These are phyloP conservation scores for Paecilomyces sp. DNA, from an alignment of 2,329 filamentous ascomycete genomes.

Conservation along the genomic window DNA sequence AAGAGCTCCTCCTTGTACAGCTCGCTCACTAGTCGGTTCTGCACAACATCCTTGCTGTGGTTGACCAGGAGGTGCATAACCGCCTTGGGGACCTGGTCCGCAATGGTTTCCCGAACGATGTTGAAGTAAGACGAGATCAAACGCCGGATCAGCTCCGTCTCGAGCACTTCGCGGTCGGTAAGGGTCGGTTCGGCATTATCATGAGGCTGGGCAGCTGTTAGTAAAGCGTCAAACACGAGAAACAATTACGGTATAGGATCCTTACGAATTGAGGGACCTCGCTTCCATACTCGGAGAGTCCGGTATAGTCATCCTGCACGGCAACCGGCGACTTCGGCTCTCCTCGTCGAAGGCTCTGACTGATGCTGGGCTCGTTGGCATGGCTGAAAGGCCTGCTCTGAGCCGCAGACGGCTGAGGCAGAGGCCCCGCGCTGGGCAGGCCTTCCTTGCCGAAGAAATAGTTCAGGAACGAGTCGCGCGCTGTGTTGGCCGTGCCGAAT, in stretches of 20 bases:
- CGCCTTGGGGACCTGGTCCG: slow-evolving; percentile 96
- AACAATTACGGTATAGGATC: slow-evolving; percentile 10
- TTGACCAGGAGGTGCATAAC: slow-evolving; percentile 99
- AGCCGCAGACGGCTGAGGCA: slow-evolving; percentile 32
- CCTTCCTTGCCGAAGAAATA: slow-evolving; percentile 99
- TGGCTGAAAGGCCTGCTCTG: slow-evolving; percentile 66
- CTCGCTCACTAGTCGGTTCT: slow-evolving; percentile 92
- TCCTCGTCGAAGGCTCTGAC: slow-evolving; percentile 69
- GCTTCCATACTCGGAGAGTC: slow-evolving; percentile 30
- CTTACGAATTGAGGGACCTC: slow-evolving; percentile 44
- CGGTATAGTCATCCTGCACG: slow-evolving; percentile 35
- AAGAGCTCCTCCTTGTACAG: slow-evolving; percentile 90
- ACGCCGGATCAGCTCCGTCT: slow-evolving; percentile 93
- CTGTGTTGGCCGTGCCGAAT: slow-evolving; percentile 54
- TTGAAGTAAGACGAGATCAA: slow-evolving; percentile 99
- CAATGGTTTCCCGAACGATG: slow-evolving; percentile 97
- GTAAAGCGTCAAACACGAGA: background rate
- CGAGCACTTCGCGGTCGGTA: slow-evolving; percentile 91
- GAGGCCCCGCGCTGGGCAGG: slow-evolving; percentile 38
- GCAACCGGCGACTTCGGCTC: slow-evolving; percentile 42
- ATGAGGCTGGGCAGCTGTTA: slow-evolving; percentile 20
- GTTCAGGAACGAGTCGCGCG: slow-evolving; percentile 88
- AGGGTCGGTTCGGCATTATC: slow-evolving; percentile 68
- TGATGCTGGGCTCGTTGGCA: slow-evolving; percentile 70
- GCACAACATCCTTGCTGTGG: slow-evolving; percentile 95